A percentile compares a stretch with the other conserved stretches of the same genome.
phyloP scores from a whole-genome alignment of 768 basidiomycete genomes.

The Kwoniella europaea region DNA sequence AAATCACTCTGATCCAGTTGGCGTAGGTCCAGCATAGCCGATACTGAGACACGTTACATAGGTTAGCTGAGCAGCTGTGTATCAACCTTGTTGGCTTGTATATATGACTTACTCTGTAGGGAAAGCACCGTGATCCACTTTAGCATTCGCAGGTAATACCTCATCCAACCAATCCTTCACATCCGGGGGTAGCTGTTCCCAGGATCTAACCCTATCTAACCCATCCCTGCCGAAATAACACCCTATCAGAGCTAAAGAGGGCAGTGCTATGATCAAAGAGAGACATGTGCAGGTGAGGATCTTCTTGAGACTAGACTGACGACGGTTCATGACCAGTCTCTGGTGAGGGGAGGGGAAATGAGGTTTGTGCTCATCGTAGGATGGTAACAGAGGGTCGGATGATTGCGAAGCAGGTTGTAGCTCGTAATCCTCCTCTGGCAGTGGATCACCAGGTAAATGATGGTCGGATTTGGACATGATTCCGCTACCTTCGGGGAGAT shows the following conservation, averaged over 20 bases:
- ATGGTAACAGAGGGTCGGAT: conserved; percentile 42
- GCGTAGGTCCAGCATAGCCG: conserved; percentile 56
- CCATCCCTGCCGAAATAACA: conserved; percentile 38
- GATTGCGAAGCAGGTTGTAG: conserved; percentile 36
- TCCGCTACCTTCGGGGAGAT: background rate
- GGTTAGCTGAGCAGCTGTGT: background rate
- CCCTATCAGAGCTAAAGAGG: conserved; percentile 28
- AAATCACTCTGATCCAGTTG: conserved; percentile 53
- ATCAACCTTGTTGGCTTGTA: background rate
- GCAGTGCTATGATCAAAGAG: conserved; percentile 29
- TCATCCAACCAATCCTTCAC: conserved; percentile 47
- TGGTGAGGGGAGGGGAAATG: conserved; percentile 17
- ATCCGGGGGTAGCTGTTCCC: conserved; percentile 45
- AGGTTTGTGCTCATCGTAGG: conserved; percentile 34
- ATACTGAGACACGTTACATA: conserved; percentile 32
- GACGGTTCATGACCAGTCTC: conserved; percentile 6
- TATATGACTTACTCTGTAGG: conserved; percentile 50
- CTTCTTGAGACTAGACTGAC: conserved; percentile 17
- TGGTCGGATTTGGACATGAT: conserved; percentile 22
- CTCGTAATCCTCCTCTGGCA: conserved; percentile 45
- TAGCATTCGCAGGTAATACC: conserved; percentile 18
- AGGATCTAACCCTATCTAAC: conserved; percentile 30
- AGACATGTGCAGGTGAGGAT: conserved; percentile 35
- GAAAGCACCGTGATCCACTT: conserved; percentile 41
- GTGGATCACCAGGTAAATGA: conserved; percentile 16